Conservation (phyloP, 2,329 filamentous ascomycete species). For the Fusarium metavorans region DNA sequence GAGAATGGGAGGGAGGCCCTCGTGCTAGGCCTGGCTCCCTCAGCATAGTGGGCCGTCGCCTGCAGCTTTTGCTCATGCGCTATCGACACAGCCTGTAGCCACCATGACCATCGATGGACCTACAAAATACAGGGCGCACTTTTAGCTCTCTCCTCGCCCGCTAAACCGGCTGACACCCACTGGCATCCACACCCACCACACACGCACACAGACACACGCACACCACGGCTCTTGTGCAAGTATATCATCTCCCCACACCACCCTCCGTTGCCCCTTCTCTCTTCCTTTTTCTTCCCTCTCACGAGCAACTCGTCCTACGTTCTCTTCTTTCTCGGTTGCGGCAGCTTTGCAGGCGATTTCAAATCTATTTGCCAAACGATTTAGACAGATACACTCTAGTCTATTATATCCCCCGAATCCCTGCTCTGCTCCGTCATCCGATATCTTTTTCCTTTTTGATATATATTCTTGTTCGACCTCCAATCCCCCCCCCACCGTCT, state of each 20-base stretch:
- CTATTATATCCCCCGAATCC: constrained; percentile 33
- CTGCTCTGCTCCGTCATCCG: constrained; percentile 64
- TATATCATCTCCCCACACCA: constrained; percentile 58
- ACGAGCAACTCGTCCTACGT: constrained; percentile 69
- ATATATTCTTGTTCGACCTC: constrained; percentile 52
- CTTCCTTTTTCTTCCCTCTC: constrained; percentile 56
- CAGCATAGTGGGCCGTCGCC: constrained; percentile 36
- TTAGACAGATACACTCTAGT: constrained; percentile 22
- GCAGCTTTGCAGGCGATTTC: constrained; percentile 71
- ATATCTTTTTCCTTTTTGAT: constrained; percentile 56
- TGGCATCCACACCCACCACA: constrained; percentile 11
- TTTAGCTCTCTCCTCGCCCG: constrained; percentile 20
- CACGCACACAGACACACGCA: background rate
- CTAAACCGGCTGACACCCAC: constrained; percentile 14
- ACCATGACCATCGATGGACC: background rate
- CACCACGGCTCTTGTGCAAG: constrained; percentile 3
- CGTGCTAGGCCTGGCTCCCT: constrained; percentile 37
- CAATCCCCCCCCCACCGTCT: constrained; percentile 20
- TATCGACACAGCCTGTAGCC: constrained; percentile 34
- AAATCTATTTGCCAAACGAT: constrained; percentile 2
- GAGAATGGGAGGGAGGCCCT: background rate
- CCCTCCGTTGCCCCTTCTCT: constrained; percentile 57
- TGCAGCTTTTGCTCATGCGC: constrained; percentile 31
- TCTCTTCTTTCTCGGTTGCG: constrained; percentile 68
- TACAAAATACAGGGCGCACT: constrained; percentile 33